These are phyloP conservation scores for Aphanocladium album DNA, from an alignment of 2,329 filamentous ascomycete species.

Conservation along the genomic window DNA sequence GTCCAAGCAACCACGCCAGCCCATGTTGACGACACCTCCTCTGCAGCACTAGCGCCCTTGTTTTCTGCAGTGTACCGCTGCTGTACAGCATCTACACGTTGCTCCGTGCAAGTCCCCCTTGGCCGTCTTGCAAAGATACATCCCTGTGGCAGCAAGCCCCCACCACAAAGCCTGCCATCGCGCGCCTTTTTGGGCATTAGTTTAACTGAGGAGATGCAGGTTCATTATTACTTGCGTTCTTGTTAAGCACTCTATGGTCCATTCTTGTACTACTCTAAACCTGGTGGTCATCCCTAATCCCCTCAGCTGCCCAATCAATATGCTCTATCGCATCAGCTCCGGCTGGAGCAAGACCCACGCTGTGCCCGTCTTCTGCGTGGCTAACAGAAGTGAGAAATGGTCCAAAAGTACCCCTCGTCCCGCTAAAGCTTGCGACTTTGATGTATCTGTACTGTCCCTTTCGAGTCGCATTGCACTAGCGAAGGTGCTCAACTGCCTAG, in stretches of 20 bases:
- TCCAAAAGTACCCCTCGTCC: conserved; percentile 7
- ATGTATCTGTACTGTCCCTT: neutral
- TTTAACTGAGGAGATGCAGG: neutral
- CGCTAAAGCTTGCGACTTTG: neutral
- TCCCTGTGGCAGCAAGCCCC: conserved; percentile 2
- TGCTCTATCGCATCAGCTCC: neutral
- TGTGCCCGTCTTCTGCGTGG: neutral
- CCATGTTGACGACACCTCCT: neutral
- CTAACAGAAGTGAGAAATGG: neutral
- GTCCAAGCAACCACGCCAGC: neutral
- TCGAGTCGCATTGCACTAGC: conserved; percentile 4
- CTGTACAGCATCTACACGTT: neutral
- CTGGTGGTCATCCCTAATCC: neutral
- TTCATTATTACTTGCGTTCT: conserved; percentile 6
- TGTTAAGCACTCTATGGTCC: neutral
- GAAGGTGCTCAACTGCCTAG: neutral
- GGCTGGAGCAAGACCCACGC: conserved; percentile 8
- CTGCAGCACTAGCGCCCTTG: neutral
- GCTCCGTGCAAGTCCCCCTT: neutral
- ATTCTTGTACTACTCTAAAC: neutral
- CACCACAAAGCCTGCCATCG: neutral
- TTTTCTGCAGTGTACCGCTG: neutral
- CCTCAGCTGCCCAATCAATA: conserved; percentile 6
- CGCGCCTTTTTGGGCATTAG: neutral
- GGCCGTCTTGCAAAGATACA: neutral